A percentile compares a stretch with the other conserved stretches of the same genome.
These are phyloP conservation scores for Rhodomyrtus tomentosa DNA, from an alignment of 345 rosid genomes.

Conservation along the genomic window DNA sequence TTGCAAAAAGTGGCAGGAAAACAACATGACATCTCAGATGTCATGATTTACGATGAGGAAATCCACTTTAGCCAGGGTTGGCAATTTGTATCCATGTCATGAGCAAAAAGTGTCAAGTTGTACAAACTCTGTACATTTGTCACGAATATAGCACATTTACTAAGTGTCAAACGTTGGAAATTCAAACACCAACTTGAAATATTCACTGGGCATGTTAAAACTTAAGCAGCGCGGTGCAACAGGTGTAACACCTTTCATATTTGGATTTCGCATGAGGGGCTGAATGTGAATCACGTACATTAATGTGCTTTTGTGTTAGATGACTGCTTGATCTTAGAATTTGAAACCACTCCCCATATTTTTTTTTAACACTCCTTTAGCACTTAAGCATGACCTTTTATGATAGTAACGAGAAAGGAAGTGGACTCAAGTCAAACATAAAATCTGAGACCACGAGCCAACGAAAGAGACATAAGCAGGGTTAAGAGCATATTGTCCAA, in stretches of 20 bases:
- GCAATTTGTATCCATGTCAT: background rate
- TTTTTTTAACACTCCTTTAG: background rate
- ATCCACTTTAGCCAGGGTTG: background rate
- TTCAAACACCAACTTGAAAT: background rate
- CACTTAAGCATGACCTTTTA: background rate
- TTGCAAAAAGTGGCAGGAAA: background rate
- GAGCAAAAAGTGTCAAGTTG: background rate
- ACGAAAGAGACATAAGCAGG: background rate
- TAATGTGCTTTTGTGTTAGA: background rate
- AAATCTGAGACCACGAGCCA: background rate
- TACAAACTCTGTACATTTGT: background rate
- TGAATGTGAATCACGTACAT: background rate
- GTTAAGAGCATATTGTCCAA: background rate
- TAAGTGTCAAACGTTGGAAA: background rate
- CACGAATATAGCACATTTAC: background rate
- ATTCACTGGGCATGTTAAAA: background rate
- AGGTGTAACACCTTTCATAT: background rate
- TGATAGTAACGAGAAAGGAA: background rate
- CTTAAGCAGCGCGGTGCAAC: background rate
- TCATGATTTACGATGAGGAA: background rate
- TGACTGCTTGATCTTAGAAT: background rate
- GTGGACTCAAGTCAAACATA: background rate
- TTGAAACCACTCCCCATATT: background rate
- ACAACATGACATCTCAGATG: background rate
- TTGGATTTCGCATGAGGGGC: background rate